phyloP scores from a whole-genome alignment of 192 early-diverging fungal species.

The Coemansia sp. region DNA sequence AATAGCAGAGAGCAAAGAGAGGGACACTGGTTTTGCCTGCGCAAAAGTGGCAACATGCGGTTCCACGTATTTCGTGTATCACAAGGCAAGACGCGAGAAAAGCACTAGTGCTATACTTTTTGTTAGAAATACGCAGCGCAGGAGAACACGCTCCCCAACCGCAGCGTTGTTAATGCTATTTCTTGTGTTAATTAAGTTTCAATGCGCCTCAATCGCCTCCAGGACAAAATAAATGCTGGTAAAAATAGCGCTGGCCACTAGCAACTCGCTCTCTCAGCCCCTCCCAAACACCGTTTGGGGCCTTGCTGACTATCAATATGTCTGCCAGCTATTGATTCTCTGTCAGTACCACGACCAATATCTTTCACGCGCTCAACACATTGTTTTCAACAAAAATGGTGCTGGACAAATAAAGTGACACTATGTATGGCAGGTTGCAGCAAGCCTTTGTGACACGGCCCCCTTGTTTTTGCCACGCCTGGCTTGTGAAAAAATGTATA shows the following conservation, averaged over 20 bases:
- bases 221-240: not conserved
- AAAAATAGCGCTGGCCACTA: slow-evolving; percentile 11
- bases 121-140: slow-evolving; percentile 5
- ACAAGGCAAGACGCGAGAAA: not conserved
- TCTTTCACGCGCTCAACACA: too few relatives aligned
- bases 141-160: not conserved
- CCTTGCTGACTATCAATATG: slow-evolving; percentile 1
- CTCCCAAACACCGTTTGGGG: not conserved
- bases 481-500: not conserved
- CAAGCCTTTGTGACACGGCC: not conserved
- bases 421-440: not conserved
- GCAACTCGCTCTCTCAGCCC: not conserved
- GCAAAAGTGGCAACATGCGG: not conserved
- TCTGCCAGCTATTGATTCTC: not conserved
- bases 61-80: not conserved
- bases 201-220: slow-evolving; percentile 20
- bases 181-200: slow-evolving; percentile 17
- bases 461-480: not conserved
- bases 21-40: not conserved
- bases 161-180: not conserved
- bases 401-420: too few relatives aligned
- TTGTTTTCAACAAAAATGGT: too few relatives aligned
- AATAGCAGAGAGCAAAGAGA: not conserved
- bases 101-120: not conserved
- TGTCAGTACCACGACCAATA: not conserved